phyloP scores from a whole-genome alignment of 495 filamentous ascomycete genomes.

The Hypoxylon lienhwacheense region DNA sequence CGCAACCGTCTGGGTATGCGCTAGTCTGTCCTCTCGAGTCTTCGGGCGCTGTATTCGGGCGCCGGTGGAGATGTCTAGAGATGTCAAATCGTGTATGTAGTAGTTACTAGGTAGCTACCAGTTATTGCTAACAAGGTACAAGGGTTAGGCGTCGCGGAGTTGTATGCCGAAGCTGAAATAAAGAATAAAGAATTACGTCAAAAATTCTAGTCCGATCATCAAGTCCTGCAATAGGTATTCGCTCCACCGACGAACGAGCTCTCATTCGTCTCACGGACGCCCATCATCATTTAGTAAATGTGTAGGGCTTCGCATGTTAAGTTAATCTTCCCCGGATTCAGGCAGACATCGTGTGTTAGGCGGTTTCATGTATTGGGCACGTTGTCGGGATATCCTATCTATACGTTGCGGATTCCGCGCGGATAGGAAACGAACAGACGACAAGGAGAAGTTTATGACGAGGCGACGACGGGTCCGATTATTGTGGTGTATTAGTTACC shows the following conservation, averaged over 20 bases:
- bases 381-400: neutral
- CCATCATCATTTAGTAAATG: conserved; percentile 34
- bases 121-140: conserved; percentile 8
- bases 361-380: conserved; percentile 15
- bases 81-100: too few species aligned
- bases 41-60: conserved; percentile 20
- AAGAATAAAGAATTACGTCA: conserved; percentile 36
- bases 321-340: conserved; percentile 37
- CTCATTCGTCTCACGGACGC: conserved; percentile 29
- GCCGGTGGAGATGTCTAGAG: conserved; percentile 22
- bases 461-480: conserved; percentile 5
- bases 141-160: conserved; percentile 18
- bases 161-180: conserved; percentile 27
- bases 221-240: conserved; percentile 33
- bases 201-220: conserved; percentile 35
- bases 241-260: conserved; percentile 25
- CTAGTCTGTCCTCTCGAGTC: conserved; percentile 2
- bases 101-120: conserved; percentile 16
- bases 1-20: conserved; percentile 12
- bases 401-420: too few species aligned
- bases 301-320: conserved; percentile 33
- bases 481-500: conserved; percentile 5
- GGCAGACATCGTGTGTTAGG: conserved; percentile 21
- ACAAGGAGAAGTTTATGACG: too few species aligned
- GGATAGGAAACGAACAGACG: too few species aligned